Evolutionary conservation across 73 alveolate species (phyloP), one percentile per base, ranked within the genome.

Genomic region (Uronychia setigera): DNA sequence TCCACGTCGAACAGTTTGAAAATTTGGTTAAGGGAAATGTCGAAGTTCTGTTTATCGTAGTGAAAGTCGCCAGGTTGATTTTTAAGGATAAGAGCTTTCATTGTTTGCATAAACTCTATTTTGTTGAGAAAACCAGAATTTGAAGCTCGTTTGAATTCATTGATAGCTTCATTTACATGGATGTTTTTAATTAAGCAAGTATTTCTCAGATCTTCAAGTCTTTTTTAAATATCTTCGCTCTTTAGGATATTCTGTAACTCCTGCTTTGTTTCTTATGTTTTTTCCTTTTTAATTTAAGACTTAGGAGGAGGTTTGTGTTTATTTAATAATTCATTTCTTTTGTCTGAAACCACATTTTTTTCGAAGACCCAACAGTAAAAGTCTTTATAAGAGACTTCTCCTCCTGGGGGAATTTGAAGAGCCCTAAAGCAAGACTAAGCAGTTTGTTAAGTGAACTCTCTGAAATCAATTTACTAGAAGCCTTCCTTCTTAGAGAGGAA

Each of bases 301-400:
- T 78, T 78, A 13, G 57, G 84, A 30, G 67, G 76, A 26, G 84
- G 84, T 33, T 78, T 78, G 59, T 78, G 35, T 26, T 35, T 14
- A 0, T 78, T 75, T 1, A 78, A 33, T 11, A 78, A 26, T 33
- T 78, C 34, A 67, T 78, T 75, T 33, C 59, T 28, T 31, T 78
- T 78, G 32, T 33, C 76, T 5, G 74, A 31, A 13, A 5, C 34
- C n/a, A 80, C 26, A 1, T 30, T 34, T 60, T 58, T 26, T 5
- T 74, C 78, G 11, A 27, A 28, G 25, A 81, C 77, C 88, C 88
- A 81, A 25, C 14, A 34, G 32, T 34, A 58, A n/a, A 81, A 67
- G 33, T 81, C 88, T 19, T 29, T 31, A 29, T 59, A 33, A 0
- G 88, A 59, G 75, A 81, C 77, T 60, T 81, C 88, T 31, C 88